These are phyloP conservation scores for Aquilaria yunnanensis DNA, from an alignment of 345 rosid genomes.

Conservation along the genomic window DNA sequence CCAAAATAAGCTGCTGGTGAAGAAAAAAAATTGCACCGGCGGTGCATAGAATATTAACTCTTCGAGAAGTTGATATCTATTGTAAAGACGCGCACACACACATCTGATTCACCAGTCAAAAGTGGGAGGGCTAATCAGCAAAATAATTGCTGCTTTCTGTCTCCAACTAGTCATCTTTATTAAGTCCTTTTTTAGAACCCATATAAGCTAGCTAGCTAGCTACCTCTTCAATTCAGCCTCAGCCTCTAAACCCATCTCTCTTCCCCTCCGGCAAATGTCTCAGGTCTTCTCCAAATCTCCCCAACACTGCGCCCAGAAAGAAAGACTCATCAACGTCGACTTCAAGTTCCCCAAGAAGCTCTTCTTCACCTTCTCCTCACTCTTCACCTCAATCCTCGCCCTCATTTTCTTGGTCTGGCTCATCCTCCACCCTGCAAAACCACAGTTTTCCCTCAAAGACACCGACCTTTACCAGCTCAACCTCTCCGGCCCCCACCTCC, in stretches of 20 bases:
- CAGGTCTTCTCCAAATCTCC: slow-evolving; percentile 48
- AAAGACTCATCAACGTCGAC: slow-evolving; percentile 7
- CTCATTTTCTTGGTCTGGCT: slow-evolving; percentile 61
- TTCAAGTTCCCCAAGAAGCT: slow-evolving; percentile 47
- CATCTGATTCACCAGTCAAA: slow-evolving; percentile 17
- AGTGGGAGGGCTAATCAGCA: slow-evolving; percentile 9
- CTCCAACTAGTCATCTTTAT: slow-evolving; percentile 19
- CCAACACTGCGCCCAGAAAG: slow-evolving; percentile 57
- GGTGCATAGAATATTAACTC: no score
- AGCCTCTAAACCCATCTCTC: neutral
- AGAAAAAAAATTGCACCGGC: no score
- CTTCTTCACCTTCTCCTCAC: slow-evolving; percentile 37
- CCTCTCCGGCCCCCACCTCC: slow-evolving; percentile 61
- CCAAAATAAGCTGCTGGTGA: no score
- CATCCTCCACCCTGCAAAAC: slow-evolving; percentile 70
- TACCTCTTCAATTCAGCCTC: neutral
- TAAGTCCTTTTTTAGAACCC: slow-evolving; percentile 20
- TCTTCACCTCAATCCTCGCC: slow-evolving; percentile 42
- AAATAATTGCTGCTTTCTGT: slow-evolving; percentile 20
- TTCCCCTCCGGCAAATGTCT: slow-evolving; percentile 55
- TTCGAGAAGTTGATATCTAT: neutral
- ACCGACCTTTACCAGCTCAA: slow-evolving; percentile 54
- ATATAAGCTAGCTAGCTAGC: slow-evolving; percentile 4
- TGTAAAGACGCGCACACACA: neutral
- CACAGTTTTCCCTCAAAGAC: slow-evolving; percentile 60